These are phyloP conservation scores for Trametes versicolor DNA, from an alignment of 1,284 basidiomycete genomes.

Conservation along the genomic window DNA sequence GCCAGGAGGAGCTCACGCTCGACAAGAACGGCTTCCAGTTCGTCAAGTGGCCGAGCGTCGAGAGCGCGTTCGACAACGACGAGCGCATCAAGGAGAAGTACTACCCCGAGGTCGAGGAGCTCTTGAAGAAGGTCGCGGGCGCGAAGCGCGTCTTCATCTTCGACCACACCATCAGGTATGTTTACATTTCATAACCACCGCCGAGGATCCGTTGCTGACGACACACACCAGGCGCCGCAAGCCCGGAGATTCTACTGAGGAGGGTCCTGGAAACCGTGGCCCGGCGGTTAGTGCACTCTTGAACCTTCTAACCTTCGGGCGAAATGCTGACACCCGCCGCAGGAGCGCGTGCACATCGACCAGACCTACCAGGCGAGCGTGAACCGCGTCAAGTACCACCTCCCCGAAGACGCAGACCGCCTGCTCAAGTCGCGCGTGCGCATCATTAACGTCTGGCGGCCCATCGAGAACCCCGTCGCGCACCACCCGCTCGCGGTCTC, in stretches of 20 bases:
- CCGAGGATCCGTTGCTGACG: background rate
- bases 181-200: background rate
- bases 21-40: constrained; percentile 56
- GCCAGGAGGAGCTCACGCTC: constrained; percentile 44
- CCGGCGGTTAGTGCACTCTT: constrained; percentile 45
- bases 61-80: constrained; percentile 55
- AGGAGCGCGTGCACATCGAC: constrained; percentile 61
- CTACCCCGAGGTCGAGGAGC: constrained; percentile 53
- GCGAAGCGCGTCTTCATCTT: constrained; percentile 54
- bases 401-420: constrained; percentile 56
- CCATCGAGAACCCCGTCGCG: constrained; percentile 53
- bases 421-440: constrained; percentile 60
- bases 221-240: constrained; percentile 32
- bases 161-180: constrained; percentile 56
- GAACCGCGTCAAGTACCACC: constrained; percentile 62
- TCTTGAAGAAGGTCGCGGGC: constrained; percentile 49
- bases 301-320: background rate
- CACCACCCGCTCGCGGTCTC: constrained; percentile 59
- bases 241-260: constrained; percentile 19
- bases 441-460: constrained; percentile 66
- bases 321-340: background rate
- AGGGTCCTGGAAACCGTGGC: constrained; percentile 34
- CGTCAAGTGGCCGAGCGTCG: constrained; percentile 44
- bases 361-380: constrained; percentile 61
- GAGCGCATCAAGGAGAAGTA: constrained; percentile 46